These are phyloP conservation scores for Wickerhamiella brachini DNA, from an alignment of 805 yeast species.

Conservation along the genomic window DNA sequence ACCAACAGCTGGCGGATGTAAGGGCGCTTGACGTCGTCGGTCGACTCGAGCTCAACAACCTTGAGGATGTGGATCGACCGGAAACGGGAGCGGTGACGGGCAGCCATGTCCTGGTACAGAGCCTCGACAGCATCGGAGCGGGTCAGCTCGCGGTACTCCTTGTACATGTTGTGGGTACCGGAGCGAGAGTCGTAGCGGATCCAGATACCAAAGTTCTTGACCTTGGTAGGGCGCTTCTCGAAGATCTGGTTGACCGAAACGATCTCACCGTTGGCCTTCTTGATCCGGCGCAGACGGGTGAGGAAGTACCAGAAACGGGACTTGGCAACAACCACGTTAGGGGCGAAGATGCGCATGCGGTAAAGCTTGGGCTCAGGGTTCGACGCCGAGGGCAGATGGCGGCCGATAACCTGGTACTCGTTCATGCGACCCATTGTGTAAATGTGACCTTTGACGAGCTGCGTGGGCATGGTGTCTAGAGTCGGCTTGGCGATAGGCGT, in stretches of 20 bases:
- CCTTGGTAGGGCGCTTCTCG: slow-evolving; percentile 97
- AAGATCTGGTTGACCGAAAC: slow-evolving; percentile 82
- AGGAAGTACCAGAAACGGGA: slow-evolving; percentile 99
- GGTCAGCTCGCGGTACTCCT: slow-evolving; percentile 99
- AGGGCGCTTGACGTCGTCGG: slow-evolving; percentile 97
- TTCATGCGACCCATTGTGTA: slow-evolving; percentile 73
- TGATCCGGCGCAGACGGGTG: slow-evolving; percentile 98
- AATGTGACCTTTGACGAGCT: neutral
- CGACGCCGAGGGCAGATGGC: slow-evolving; percentile 98
- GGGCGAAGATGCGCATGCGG: slow-evolving; percentile 99
- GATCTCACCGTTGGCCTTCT: slow-evolving; percentile 99
- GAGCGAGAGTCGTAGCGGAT: slow-evolving; percentile 99
- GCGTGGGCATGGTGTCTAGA: neutral
- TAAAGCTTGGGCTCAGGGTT: slow-evolving; percentile 99
- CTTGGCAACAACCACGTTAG: slow-evolving; percentile 97
- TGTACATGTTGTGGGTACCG: slow-evolving; percentile 99
- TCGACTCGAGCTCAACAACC: slow-evolving; percentile 97
- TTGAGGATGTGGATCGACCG: slow-evolving; percentile 98
- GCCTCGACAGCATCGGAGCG: slow-evolving; percentile 98
- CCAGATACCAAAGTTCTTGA: slow-evolving; percentile 99
- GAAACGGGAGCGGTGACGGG: slow-evolving; percentile 99
- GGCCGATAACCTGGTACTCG: slow-evolving; percentile 99
- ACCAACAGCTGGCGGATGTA: slow-evolving; percentile 94
- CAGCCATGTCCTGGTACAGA: slow-evolving; percentile 99
- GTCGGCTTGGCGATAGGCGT: neutral